Evolutionary conservation across 441 rosid genomes (phyloP).

Genomic region (Gossypium aridum): DNA sequence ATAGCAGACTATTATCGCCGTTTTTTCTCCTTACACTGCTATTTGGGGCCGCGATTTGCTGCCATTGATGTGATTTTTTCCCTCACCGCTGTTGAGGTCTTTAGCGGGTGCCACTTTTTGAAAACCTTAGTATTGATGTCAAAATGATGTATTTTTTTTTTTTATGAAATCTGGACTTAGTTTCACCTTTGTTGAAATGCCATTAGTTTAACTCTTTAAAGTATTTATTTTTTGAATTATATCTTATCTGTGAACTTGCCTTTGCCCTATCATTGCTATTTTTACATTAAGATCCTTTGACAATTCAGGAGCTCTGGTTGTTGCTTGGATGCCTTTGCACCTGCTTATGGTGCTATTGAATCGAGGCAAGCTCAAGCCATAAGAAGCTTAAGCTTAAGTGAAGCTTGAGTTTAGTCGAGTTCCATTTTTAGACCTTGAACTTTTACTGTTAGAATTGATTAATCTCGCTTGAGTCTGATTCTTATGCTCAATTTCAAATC

Average conservation of each 20-base stretch:
- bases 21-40: too few species aligned
- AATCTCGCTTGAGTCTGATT: not conserved
- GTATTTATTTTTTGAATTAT: not conserved
- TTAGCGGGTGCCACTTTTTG: too few species aligned
- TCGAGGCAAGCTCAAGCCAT: too few species aligned
- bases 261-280: not conserved
- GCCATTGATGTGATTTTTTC: too few species aligned
- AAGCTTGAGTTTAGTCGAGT: too few species aligned
- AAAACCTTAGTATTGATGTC: not conserved
- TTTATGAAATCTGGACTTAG: not conserved
- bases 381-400: too few species aligned
- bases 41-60: too few species aligned
- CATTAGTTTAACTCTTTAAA: not conserved
- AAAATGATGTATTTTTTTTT: not conserved
- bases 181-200: not conserved
- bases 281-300: not conserved
- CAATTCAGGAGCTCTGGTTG: not conserved
- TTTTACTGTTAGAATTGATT: not conserved
- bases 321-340: not conserved
- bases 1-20: too few species aligned
- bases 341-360: too few species aligned
- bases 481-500: not conserved
- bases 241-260: not conserved
- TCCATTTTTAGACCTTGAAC: too few species aligned
- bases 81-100: too few species aligned